Evolutionary conservation across 352 stramenopile species (phyloP).

Genomic region (Phytophthora uliginosa): DNA sequence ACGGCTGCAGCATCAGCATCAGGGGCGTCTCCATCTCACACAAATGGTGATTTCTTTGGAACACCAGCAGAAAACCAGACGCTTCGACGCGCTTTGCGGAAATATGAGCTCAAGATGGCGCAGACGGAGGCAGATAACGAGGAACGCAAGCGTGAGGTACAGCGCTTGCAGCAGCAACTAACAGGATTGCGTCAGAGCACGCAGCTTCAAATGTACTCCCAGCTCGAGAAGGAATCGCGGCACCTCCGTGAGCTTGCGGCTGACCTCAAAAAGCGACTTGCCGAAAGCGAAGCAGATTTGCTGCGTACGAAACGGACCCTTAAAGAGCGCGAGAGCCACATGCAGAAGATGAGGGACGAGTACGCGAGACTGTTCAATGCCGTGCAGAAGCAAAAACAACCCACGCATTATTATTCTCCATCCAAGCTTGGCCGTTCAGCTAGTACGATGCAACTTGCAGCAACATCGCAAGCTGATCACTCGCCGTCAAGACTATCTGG

Average conservation of each 20-base stretch:
- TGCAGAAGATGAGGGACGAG: slow-evolving; percentile 75
- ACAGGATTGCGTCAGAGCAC: slow-evolving; percentile 58
- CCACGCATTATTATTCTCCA: slow-evolving; percentile 29
- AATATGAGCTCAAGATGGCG: slow-evolving; percentile 62
- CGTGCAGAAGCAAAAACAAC: slow-evolving; percentile 74
- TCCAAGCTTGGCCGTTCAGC: slow-evolving; percentile 26
- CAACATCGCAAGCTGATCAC: slow-evolving; percentile 11
- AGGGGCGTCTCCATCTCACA: slow-evolving; percentile 16
- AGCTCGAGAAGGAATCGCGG: slow-evolving; percentile 65
- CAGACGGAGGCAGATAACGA: slow-evolving; percentile 53
- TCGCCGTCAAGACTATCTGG: slow-evolving; percentile 7
- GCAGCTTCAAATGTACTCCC: slow-evolving; percentile 54
- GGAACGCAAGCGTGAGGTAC: slow-evolving; percentile 48
- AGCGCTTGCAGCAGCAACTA: slow-evolving; percentile 69
- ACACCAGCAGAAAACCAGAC: slow-evolving; percentile 65
- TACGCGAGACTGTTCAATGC: slow-evolving; percentile 79
- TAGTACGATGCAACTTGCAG: slow-evolving; percentile 25
- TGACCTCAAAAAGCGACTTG: slow-evolving; percentile 37
- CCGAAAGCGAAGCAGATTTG: slow-evolving; percentile 60
- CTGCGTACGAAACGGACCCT: slow-evolving; percentile 56
- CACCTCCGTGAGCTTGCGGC: slow-evolving; percentile 38
- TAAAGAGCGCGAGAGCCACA: slow-evolving; percentile 62
- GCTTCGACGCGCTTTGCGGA: slow-evolving; percentile 56
- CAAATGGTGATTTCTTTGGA: slow-evolving; percentile 32
- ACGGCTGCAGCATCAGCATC: background rate